Percentiles rank a stretch among this genome's conserved stretches.
Conservation (phyloP, 2,329 filamentous ascomycete genomes). For the Cordyceps javanica region DNA sequence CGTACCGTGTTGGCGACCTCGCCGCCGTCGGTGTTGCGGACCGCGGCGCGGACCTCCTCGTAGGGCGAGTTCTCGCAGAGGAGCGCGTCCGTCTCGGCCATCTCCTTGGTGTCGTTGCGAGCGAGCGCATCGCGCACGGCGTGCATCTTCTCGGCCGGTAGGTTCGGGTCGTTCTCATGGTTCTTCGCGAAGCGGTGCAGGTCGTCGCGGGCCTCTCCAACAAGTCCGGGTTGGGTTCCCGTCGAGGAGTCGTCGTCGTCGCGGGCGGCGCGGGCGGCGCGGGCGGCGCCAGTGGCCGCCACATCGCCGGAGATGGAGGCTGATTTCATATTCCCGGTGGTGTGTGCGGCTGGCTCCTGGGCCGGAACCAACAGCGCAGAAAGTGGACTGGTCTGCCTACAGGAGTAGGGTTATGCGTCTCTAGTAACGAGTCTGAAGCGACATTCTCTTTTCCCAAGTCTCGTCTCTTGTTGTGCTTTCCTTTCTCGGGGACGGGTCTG, state of each 20-base stretch:
- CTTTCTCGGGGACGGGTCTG: background rate
- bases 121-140: slow-evolving; percentile 25
- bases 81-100: slow-evolving; percentile 24
- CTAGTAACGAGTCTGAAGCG: background rate
- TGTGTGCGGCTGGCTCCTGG: background rate
- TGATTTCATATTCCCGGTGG: background rate
- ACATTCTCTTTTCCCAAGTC: background rate
- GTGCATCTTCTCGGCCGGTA: slow-evolving; percentile 27
- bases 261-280: background rate
- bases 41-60: slow-evolving; percentile 24
- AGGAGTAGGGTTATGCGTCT: background rate
- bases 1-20: slow-evolving; percentile 30
- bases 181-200: slow-evolving; percentile 26
- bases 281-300: background rate
- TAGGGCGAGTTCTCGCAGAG: slow-evolving; percentile 34
- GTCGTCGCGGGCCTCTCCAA: slow-evolving; percentile 5
- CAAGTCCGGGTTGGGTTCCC: background rate
- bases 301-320: background rate
- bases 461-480: background rate
- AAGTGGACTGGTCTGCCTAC: background rate
- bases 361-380: background rate
- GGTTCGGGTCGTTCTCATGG: slow-evolving; percentile 30
- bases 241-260: background rate
- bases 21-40: slow-evolving; percentile 36
- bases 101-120: slow-evolving; percentile 25